Conservation (phyloP, 768 basidiomycete species). For the Collybiopsis luxurians region DNA sequence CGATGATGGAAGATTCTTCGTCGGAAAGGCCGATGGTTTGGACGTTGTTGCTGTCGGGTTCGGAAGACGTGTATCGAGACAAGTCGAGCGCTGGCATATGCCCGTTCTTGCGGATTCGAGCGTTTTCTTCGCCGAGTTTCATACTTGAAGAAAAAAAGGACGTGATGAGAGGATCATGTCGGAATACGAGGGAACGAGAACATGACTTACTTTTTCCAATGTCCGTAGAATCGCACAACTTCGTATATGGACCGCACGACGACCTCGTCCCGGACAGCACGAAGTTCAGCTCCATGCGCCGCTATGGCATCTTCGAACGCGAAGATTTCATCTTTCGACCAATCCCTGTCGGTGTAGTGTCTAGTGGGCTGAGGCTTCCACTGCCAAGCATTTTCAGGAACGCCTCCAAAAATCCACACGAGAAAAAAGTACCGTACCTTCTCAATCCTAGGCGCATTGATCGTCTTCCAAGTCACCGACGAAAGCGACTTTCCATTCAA, state of each 20-base stretch:
- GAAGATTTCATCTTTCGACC: conserved; percentile 64
- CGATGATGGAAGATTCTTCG: conserved; percentile 76
- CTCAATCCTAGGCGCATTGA: conserved; percentile 44
- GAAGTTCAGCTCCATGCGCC: conserved; percentile 76
- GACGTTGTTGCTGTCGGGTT: conserved; percentile 38
- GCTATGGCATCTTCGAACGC: conserved; percentile 77
- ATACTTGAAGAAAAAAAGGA: conserved; percentile 36
- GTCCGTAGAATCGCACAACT: conserved; percentile 80
- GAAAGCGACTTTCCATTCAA: conserved; percentile 53
- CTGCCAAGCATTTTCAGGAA: conserved; percentile 30
- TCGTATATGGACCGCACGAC: conserved; percentile 67
- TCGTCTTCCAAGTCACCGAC: conserved; percentile 62
- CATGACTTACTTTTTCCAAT: conserved; percentile 87
- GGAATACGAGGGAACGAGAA: neutral
- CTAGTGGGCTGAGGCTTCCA: conserved; percentile 69
- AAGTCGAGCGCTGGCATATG: conserved; percentile 32
- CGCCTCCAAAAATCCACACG: conserved; percentile 4
- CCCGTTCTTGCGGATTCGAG: conserved; percentile 40
- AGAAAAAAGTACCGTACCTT: conserved; percentile 46
- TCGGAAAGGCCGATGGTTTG: conserved; percentile 56
- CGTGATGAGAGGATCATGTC: conserved; percentile 9
- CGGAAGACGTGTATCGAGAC: conserved; percentile 22
- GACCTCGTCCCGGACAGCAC: conserved; percentile 74
- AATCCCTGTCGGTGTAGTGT: conserved; percentile 66
- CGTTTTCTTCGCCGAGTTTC: conserved; percentile 70